Evolutionary conservation across 1,284 basidiomycete genomes (phyloP), one percentile per base, ranked within the genome.

Genomic region (Peniophora sp.): DNA sequence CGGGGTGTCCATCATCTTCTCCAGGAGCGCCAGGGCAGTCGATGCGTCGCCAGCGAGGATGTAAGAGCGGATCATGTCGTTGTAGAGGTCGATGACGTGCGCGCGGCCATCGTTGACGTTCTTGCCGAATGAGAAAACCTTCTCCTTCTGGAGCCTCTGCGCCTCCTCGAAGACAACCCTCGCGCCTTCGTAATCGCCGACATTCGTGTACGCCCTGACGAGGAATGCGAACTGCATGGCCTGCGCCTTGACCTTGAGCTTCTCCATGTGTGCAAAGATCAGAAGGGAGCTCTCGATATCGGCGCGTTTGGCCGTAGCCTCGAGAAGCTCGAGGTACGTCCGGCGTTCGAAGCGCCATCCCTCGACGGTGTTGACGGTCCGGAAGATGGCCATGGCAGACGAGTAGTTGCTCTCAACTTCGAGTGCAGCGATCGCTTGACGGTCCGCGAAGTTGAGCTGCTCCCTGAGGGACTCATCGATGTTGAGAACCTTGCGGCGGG

Each of bases 21-120:
- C 85, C 45, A 96, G 70, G 2, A 95, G 65, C 17, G 66, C 76
- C 9, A 94, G 63, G 3, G 83, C 92, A 45, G 75, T 78, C 2
- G 79, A 76, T 0, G 83, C 72, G 52, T 83, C 71, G 3, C 81
- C 82, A 32, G 73, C 77, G 17, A 70, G 73, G 71, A 96, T 88
- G 67, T 89, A 85, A 0, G 82, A 79, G 43, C 79, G 72, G 50
- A 96, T 79, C 80, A 94, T 88, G 55, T 75, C 69, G 55, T 84
- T 83, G 81, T 82, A 94, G 1, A 89, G 73, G 34, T 69, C 17
- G 22, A 15, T 22, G 18, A 36, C 9, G 23, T 39, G 9, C 24
- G 17, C 39, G 15, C 41, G n/a, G n/a, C 36, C 15, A 3, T 24
- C 20, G 2, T 41, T 67, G 39, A 57, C 50, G 3, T 80, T 55